Base-by-base conservation (phyloP, 1,284 basidiomycete species). In the Heterobasidion annosum region DNA sequence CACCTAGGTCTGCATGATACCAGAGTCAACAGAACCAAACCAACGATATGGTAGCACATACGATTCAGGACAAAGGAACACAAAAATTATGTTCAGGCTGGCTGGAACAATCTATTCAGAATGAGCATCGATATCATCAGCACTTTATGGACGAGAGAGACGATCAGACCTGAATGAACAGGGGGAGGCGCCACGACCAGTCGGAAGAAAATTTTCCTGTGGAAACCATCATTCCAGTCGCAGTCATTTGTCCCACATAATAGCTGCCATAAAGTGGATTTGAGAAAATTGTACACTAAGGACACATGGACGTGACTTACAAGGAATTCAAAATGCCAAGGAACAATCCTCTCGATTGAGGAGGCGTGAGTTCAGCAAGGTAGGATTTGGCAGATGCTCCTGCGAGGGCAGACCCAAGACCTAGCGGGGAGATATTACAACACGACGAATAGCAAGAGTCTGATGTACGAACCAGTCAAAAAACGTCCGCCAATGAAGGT, bases 221-320 rank as follows among this genome's bases (percentile, higher is more conserved):
- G 0, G 77, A 68, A 12, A 82, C 76, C 63, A 79, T 76, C 66
- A 81, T 74, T 12, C 79, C 79, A 12, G 68, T 67, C 1, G 71
- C 72, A 37, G 72, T 65, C 61, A 81, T 76, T 62, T 81, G 78
- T 2, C 79, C 79, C 46, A 80, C 70, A 61, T 80, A 79, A 63
- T 72, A 80, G 64, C 74, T 78, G 34, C 54, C 58, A 52, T 4
- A 34, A 15, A 64, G 62, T 25, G 58, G 25, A 51, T 15, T 18
- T n/a, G 15, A 47, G 51, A 43, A 35, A 51, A 19, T 47, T 25
- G 12, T 51, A 40, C 32, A 9, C 32, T 8, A 34, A 51, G 16
- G 48, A 15, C 34, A 37, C 19, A 13, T 34, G 53, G 42, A 19
- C 9, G 56, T 15, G 18, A 50, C 70, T 54, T 52, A 75, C 73